A percentile compares a stretch with the other conserved stretches of the same genome.
Evolutionary conservation across 768 basidiomycete genomes (phyloP).

Genomic region (Ephemerocybe angulata): DNA sequence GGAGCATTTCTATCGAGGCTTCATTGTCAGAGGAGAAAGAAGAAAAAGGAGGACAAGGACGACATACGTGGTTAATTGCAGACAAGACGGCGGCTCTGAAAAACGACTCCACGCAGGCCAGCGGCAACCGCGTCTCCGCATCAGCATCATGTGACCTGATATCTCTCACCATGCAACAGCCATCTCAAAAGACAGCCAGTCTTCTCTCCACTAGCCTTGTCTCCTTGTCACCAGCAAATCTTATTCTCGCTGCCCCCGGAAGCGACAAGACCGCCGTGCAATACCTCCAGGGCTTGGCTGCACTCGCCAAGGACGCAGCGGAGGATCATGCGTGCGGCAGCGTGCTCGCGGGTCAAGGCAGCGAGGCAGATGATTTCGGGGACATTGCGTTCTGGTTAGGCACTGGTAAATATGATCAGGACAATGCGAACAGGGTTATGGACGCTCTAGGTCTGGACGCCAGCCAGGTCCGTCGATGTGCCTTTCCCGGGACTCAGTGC

Average conservation of each 20-base stretch:
- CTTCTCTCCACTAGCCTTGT: slow-evolving; percentile 18
- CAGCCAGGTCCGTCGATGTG: slow-evolving; percentile 5
- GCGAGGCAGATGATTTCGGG: slow-evolving; percentile 54
- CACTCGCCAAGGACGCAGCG: slow-evolving; percentile 37
- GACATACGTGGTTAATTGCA: neutral
- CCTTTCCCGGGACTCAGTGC: neutral
- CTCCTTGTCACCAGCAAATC: neutral
- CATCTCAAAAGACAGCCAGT: neutral
- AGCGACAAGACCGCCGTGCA: neutral
- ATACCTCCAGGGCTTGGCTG: slow-evolving; percentile 33
- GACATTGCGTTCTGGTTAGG: slow-evolving; percentile 52
- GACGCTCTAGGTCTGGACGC: slow-evolving; percentile 18
- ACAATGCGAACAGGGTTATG: slow-evolving; percentile 19
- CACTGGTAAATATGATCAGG: slow-evolving; percentile 28
- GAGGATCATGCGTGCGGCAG: slow-evolving; percentile 43
- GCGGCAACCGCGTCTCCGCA: neutral
- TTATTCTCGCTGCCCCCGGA: neutral
- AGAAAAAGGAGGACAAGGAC: neutral
- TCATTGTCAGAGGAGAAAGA: neutral
- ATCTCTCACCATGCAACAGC: neutral
- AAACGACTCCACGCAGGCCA: neutral
- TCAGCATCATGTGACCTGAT: slow-evolving; percentile 4
- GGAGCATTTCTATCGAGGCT: neutral
- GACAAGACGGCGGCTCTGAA: neutral
- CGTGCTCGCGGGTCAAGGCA: slow-evolving; percentile 48